Evolutionary conservation across 1,139 yeast species (phyloP).

Genomic region (Scheffersomyces cryptocercus): DNA sequence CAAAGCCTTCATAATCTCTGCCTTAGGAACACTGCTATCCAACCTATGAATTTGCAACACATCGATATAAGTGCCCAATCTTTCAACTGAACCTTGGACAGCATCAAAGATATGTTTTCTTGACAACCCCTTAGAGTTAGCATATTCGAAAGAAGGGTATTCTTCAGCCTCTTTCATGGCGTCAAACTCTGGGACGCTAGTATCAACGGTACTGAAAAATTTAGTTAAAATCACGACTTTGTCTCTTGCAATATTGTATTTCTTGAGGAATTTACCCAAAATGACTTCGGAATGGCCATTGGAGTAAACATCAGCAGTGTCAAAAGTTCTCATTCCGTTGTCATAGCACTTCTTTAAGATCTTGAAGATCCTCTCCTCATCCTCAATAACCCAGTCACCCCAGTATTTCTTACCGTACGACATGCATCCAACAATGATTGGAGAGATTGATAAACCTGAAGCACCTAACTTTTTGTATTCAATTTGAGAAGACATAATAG

Average conservation of each 20-base stretch:
- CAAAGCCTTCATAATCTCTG: constrained; percentile 19
- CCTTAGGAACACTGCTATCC: constrained; percentile 13
- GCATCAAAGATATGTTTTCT: constrained; percentile 20
- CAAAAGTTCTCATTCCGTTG: constrained; percentile 53
- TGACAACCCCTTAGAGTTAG: constrained; percentile 16
- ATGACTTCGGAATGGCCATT: constrained; percentile 43
- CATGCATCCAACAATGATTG: constrained; percentile 61
- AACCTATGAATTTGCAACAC: constrained; percentile 19
- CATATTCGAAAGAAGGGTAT: constrained; percentile 6
- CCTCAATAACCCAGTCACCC: constrained; percentile 50
- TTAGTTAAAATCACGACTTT: constrained; percentile 50
- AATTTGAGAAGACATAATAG: background rate
- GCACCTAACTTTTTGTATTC: constrained; percentile 33
- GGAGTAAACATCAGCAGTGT: constrained; percentile 52
- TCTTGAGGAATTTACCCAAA: constrained; percentile 43
- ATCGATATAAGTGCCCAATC: constrained; percentile 22
- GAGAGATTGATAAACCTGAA: constrained; percentile 54
- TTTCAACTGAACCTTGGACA: constrained; percentile 13
- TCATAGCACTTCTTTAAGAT: constrained; percentile 52
- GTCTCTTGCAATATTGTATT: constrained; percentile 45
- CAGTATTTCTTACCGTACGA: constrained; percentile 48
- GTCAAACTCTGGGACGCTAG: constrained; percentile 4
- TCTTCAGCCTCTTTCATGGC: constrained; percentile 5
- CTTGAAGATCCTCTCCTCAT: constrained; percentile 26
- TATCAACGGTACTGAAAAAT: constrained; percentile 10